Base-by-base conservation (phyloP, 306 rosid genomes). In the Vigna angularis region DNA sequence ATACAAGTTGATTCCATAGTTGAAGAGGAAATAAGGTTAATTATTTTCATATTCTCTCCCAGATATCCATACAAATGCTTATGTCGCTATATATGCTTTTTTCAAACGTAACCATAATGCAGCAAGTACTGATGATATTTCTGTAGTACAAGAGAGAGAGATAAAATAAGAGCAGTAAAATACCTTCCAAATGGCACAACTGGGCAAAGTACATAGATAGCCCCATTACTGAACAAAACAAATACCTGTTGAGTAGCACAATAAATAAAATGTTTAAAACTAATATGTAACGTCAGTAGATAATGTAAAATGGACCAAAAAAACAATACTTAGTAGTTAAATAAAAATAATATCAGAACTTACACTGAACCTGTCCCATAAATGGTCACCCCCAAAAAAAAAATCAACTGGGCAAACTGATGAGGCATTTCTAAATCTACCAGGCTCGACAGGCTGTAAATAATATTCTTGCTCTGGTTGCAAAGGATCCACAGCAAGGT, bases 161-260 rank as follows among this genome's bases (percentile, higher is more conserved):
- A 11, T 20, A 34, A 45, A 58, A 22, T 50, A 59, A 28, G 66
- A 85, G 66, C 50, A 40, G 51, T 53, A 50, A 66, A 78, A 81
- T 91, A 95, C 99, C 99, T 91, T 87, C 94, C 97, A 88, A 95
- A 95, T 75, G 97, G 97, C 87, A 90, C 92, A 77, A 95, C 70
- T 2, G 98, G 98, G 85, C 99, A 95, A 69, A 93, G 91, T 81
- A 91, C 85, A 80, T 86, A 95, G 76, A 87, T 72, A 75, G 96
- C 84, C 83, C 99, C 98, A 83, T 95, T 91, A 17, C 85, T 84
- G 85, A 88, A 95, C 86, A 87, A 84, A 84, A 93, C 56, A 83
- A 93, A 95, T 85, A 95, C 98, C 99, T 95, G 97, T 30, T 78
- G 64, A 75, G 72, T 22, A 49, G 74, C 56, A 74, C 2, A 58